These are phyloP conservation scores for Helotiales sp. DNA, from an alignment of 2,329 filamentous ascomycete genomes.

Conservation along the genomic window DNA sequence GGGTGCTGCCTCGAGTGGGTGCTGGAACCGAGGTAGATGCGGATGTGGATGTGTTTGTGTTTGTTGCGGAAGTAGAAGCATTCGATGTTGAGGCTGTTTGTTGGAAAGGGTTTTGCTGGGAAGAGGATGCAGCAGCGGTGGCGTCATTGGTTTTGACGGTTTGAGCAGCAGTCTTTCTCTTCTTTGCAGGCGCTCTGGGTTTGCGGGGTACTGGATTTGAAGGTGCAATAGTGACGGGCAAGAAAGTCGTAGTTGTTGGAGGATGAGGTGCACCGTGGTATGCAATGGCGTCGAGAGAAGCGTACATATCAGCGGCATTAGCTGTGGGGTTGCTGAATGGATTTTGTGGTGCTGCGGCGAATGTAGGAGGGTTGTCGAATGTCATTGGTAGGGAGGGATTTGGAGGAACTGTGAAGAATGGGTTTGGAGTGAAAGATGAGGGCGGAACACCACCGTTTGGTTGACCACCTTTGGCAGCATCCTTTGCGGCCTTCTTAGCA, in stretches of 20 bases:
- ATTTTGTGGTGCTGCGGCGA: constrained; percentile 6
- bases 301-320: neutral
- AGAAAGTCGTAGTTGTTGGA: neutral
- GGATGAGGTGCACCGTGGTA: neutral
- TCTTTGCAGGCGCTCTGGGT: constrained; percentile 6
- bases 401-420: neutral
- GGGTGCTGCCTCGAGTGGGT: constrained; percentile 31
- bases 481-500: constrained; percentile 55
- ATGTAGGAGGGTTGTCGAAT: neutral
- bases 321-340: constrained; percentile 1
- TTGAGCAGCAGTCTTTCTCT: neutral
- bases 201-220: neutral
- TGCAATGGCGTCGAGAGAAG: neutral
- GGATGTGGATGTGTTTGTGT: constrained; percentile 5
- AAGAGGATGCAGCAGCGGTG: neutral
- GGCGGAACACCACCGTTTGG: constrained; percentile 5
- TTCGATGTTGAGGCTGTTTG: neutral
- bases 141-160: neutral
- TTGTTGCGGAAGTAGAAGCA: neutral
- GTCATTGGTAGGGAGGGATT: neutral
- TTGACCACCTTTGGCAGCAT: constrained; percentile 15
- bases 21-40: constrained; percentile 10
- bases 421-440: constrained; percentile 7
- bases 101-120: neutral
- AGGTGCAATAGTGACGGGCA: neutral